A percentile compares a stretch with the other conserved stretches of the same genome.
These are phyloP conservation scores for Skeletonema potamos DNA, from an alignment of 108 stramenopile genomes.

Conservation along the genomic window DNA sequence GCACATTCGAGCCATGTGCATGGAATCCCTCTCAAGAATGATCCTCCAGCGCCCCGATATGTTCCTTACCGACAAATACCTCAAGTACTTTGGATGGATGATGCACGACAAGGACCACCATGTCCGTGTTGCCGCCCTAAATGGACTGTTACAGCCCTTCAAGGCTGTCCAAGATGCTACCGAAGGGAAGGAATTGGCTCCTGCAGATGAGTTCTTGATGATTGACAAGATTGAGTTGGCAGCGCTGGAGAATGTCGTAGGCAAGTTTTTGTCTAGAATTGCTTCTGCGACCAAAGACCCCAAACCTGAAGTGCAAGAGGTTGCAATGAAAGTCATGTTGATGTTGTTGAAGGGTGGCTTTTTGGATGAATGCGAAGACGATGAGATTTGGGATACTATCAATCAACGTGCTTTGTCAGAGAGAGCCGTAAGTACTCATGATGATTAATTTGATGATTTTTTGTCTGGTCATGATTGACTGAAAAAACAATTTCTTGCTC, in stretches of 20 bases:
- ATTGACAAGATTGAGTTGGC: slow-evolving; percentile 56
- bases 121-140: slow-evolving; percentile 71
- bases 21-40: slow-evolving; percentile 62
- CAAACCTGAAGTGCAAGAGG: slow-evolving; percentile 69
- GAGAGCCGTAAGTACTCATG: slow-evolving; percentile 40
- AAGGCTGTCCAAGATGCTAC: slow-evolving; percentile 31
- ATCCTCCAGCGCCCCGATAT: slow-evolving; percentile 75
- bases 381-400: slow-evolving; percentile 74
- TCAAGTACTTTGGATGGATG: slow-evolving; percentile 93
- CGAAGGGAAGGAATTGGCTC: slow-evolving; percentile 4
- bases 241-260: slow-evolving; percentile 61
- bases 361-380: slow-evolving; percentile 81
- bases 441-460: background rate
- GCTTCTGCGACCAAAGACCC: slow-evolving; percentile 63
- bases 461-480: background rate
- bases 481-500: background rate
- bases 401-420: slow-evolving; percentile 69
- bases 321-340: slow-evolving; percentile 67
- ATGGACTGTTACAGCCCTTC: slow-evolving; percentile 68
- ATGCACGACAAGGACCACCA: slow-evolving; percentile 63
- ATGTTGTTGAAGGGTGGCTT: slow-evolving; percentile 62
- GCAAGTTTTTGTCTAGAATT: slow-evolving; percentile 72
- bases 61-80: slow-evolving; percentile 79
- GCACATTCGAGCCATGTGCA: slow-evolving; percentile 66
- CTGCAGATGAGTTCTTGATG: slow-evolving; percentile 28